Conservation (phyloP, 176 grass and related monocot species). For the Lolium multiflorum region DNA sequence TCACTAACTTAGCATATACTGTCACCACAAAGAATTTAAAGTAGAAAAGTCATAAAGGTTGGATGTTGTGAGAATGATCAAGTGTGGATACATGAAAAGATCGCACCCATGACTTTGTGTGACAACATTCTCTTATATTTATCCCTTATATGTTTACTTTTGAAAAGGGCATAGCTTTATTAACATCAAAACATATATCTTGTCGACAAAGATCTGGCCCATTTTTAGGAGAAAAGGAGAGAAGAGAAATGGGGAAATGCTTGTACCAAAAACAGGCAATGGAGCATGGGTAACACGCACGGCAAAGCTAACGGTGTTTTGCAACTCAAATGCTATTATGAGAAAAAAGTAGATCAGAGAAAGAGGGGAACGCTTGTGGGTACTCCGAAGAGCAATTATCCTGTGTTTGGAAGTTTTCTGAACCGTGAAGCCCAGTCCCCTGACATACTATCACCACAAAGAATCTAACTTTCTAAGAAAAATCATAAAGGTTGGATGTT, state of each 20-base stretch:
- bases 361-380: neutral
- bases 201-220: neutral
- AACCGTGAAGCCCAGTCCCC: neutral
- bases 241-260: neutral
- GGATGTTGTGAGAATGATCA: neutral
- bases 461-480: neutral
- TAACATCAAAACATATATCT: neutral
- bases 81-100: constrained; percentile 5
- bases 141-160: neutral
- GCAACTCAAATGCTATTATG: neutral
- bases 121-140: too few species aligned
- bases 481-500: neutral
- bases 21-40: neutral
- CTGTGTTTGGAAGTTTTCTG: neutral
- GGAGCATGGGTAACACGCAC: neutral
- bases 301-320: neutral
- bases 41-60: neutral
- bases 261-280: neutral
- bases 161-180: neutral
- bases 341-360: neutral
- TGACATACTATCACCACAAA: neutral
- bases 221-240: neutral
- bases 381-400: neutral
- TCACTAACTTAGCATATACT: neutral
- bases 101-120: neutral